Evolutionary conservation across 2,329 filamentous ascomycete genomes (phyloP).

Genomic region (Ophiostoma piceae): DNA sequence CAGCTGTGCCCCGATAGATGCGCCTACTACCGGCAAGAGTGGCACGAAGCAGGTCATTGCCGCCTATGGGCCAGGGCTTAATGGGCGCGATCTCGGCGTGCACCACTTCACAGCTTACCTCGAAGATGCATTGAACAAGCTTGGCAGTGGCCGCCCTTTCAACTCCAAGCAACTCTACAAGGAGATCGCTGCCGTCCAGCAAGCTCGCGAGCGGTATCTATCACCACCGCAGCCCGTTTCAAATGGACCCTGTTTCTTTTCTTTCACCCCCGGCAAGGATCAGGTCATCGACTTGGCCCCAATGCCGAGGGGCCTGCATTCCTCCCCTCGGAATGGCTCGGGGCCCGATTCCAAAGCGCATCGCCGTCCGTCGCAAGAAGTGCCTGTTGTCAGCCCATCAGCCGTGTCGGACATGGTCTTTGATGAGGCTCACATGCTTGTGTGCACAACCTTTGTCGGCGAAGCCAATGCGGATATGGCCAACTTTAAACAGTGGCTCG

Average conservation of each 20-base stretch:
- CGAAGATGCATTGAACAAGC: slow-evolving; percentile 49
- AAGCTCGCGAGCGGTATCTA: slow-evolving; percentile 37
- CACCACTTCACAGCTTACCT: slow-evolving; percentile 56
- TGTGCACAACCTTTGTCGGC: slow-evolving; percentile 62
- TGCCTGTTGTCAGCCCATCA: slow-evolving; percentile 44
- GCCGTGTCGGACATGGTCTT: slow-evolving; percentile 53
- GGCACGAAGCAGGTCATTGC: slow-evolving; percentile 60
- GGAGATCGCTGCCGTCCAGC: slow-evolving; percentile 45
- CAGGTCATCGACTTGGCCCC: slow-evolving; percentile 51
- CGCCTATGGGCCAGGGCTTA: slow-evolving; percentile 52
- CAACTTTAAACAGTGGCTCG: slow-evolving; percentile 62
- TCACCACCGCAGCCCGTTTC: not conserved
- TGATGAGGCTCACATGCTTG: slow-evolving; percentile 58
- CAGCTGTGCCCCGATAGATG: slow-evolving; percentile 53
- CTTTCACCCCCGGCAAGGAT: slow-evolving; percentile 49
- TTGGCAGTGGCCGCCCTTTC: slow-evolving; percentile 51
- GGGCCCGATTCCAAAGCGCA: slow-evolving; percentile 14
- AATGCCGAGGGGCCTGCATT: slow-evolving; percentile 34
- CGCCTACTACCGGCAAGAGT: slow-evolving; percentile 46
- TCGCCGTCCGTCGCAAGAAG: slow-evolving; percentile 33
- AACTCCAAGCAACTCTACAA: slow-evolving; percentile 53
- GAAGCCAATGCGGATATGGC: slow-evolving; percentile 62
- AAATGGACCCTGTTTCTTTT: slow-evolving; percentile 48
- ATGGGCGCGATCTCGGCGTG: slow-evolving; percentile 40
- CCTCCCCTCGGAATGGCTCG: slow-evolving; percentile 28